Conservation (phyloP, 805 yeast species). For the Wickerhamomyces queroliae region DNA sequence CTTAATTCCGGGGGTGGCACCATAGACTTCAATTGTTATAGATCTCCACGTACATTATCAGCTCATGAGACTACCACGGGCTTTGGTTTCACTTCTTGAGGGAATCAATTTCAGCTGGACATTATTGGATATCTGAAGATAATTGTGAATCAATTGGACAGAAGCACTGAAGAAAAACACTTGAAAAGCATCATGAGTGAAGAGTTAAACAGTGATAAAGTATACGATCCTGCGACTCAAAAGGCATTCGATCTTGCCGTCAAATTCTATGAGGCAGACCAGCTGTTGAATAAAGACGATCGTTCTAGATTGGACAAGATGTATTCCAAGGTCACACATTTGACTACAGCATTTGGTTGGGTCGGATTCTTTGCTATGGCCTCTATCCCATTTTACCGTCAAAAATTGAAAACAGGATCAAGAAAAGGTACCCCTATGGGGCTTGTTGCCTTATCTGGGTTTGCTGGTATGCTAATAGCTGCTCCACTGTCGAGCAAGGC, state of each 20-base stretch:
- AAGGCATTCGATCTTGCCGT: constrained; percentile 38
- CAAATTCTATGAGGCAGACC: constrained; percentile 45
- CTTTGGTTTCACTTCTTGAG: background rate
- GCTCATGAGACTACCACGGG: too few species aligned
- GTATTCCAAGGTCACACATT: constrained; percentile 29
- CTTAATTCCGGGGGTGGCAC: too few species aligned
- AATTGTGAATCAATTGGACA: background rate
- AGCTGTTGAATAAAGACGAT: constrained; percentile 33
- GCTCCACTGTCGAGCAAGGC: constrained; percentile 26
- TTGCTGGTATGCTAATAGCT: constrained; percentile 30
- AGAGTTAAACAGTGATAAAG: background rate
- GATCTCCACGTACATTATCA: background rate
- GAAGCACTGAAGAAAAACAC: background rate
- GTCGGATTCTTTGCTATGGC: constrained; percentile 35
- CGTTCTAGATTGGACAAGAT: constrained; percentile 34
- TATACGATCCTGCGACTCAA: constrained; percentile 11
- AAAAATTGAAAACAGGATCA: constrained; percentile 27
- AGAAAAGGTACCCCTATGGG: constrained; percentile 34
- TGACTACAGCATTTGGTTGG: constrained; percentile 34
- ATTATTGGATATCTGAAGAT: too few species aligned
- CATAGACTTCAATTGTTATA: too few species aligned
- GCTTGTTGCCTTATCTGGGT: constrained; percentile 35
- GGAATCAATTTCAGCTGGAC: too few species aligned
- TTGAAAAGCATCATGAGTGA: background rate
- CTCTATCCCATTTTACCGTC: constrained; percentile 35